These are phyloP conservation scores for Grigorovia yakushimaensis DNA, from an alignment of 805 yeast genomes.

Conservation along the genomic window DNA sequence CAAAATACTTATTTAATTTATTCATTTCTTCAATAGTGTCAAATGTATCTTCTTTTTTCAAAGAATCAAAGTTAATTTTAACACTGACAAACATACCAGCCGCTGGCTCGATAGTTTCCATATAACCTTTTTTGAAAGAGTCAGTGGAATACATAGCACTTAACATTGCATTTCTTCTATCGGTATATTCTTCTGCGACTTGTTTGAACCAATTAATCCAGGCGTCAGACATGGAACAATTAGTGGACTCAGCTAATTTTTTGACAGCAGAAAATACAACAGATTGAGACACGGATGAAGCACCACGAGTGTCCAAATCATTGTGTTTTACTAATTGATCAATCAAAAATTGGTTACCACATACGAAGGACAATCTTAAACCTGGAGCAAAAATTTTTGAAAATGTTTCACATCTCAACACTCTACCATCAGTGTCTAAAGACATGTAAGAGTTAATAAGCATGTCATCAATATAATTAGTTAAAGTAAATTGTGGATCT, in stretches of 20 bases:
- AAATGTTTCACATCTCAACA: conserved; percentile 51
- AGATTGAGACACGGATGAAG: conserved; percentile 48
- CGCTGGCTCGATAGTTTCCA: conserved; percentile 41
- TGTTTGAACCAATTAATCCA: conserved; percentile 42
- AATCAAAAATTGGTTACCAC: conserved; percentile 40
- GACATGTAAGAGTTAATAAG: conserved; percentile 42
- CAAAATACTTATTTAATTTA: conserved; percentile 34
- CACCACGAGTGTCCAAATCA: too few relatives aligned
- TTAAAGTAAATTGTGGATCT: conserved; percentile 21
- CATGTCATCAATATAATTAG: conserved; percentile 36
- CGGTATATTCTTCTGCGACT: conserved; percentile 37
- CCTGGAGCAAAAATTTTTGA: conserved; percentile 64
- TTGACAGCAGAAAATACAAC: conserved; percentile 41
- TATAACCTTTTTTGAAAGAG: conserved; percentile 33
- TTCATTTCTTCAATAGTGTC: conserved; percentile 28
- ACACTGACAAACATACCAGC: conserved; percentile 55
- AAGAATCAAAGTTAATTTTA: conserved; percentile 28
- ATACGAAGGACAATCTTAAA: conserved; percentile 49
- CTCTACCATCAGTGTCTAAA: conserved; percentile 52
- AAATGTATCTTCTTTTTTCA: conserved; percentile 3
- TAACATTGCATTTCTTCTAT: conserved; percentile 34
- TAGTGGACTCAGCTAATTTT: conserved; percentile 28
- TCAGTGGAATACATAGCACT: conserved; percentile 29
- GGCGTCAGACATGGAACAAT: conserved; percentile 29
- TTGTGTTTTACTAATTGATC: conserved; percentile 34